Evolutionary conservation across 2,329 filamentous ascomycete species (phyloP), one percentile per base, ranked within the genome.

Genomic region (Ascochyta clinopodiicola): DNA sequence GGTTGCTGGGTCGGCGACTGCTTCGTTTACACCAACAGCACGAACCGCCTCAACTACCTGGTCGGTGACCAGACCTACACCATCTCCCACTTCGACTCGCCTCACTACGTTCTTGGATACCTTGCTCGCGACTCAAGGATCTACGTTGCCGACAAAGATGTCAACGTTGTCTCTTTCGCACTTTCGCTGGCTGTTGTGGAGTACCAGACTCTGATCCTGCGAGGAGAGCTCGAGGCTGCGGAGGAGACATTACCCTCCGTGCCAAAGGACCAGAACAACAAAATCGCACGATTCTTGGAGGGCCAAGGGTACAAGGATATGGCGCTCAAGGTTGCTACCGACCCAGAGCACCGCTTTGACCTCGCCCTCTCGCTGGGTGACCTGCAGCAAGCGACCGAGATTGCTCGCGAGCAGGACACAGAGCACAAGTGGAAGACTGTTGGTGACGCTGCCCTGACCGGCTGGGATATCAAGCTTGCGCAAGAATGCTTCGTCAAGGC

Each of bases 351-450:
- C 79, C 95, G 96, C 73, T 98, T 99, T 69, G 95, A 99, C 57
- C 85, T 99, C 21, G 89, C 95, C 0, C 82, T 99, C 29, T 84
- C 87, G 3, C 82, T 99, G 38, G 91, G 89, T 67, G 89, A 95
- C 61, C 85, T 98, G 13, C 85, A 93, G 36, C 90, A 94, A 69
- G 94, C 94, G 0, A 84, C 96, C 3, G 88, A 92, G 57, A 86
- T 98, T 45, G 94, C 95, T 6, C 85, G 88, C 36, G 83, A 90
- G 74, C 90, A 92, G 10, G 89, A 97, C 61, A 90, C 88, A 1
- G 95, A 98, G 75, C 94, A 98, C 79, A 96, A 96, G 79, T 99
- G 95, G 95, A 98, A 98, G 84, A 93, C 87, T 3, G 91, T 99
- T 4, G 95, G 95, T 57, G 95, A 99, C 67, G 90, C 93, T 1